phyloP scores from a whole-genome alignment of 1,284 basidiomycete species.

The Cutaneotrichosporon daszewskae region DNA sequence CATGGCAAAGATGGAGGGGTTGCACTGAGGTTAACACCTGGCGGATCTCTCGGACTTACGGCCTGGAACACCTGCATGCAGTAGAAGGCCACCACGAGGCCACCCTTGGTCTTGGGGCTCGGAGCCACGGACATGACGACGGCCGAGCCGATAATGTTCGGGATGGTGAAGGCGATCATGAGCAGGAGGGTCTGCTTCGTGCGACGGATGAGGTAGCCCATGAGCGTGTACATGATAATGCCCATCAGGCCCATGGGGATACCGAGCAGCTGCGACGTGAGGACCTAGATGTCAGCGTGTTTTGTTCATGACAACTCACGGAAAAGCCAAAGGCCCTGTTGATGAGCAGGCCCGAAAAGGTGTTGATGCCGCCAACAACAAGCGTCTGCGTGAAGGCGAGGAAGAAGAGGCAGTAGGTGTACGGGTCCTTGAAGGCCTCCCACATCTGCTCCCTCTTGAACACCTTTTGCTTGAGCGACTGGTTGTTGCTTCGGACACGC shows the following conservation, averaged over 20 bases:
- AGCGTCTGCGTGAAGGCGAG: constrained; percentile 25
- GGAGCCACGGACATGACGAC: constrained; percentile 17
- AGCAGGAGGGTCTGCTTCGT: not conserved
- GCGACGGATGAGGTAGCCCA: constrained; percentile 5
- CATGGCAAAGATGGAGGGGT: constrained; percentile 17
- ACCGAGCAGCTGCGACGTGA: constrained; percentile 15
- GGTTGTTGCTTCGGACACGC: constrained; percentile 32
- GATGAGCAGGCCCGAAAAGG: constrained; percentile 23
- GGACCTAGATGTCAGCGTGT: no score
- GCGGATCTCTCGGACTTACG: no score
- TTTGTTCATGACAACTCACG: not conserved
- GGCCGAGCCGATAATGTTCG: constrained; percentile 14
- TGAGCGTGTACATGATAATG: constrained; percentile 12
- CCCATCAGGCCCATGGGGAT: constrained; percentile 20
- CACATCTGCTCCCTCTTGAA: constrained; percentile 24
- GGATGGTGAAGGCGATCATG: constrained; percentile 14
- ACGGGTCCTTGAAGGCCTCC: constrained; percentile 31
- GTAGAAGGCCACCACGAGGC: constrained; percentile 19
- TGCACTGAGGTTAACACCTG: no score
- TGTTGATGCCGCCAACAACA: constrained; percentile 32
- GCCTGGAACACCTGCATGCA: constrained; percentile 10
- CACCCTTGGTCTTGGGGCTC: constrained; percentile 1
- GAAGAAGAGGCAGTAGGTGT: constrained; percentile 26
- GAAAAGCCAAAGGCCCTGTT: constrained; percentile 22
- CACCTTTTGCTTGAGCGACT: constrained; percentile 28